Percentiles rank a stretch among this genome's conserved stretches.
Conservation (phyloP, 2,329 filamentous ascomycete genomes). For the Neocatenulostroma microsporum region DNA sequence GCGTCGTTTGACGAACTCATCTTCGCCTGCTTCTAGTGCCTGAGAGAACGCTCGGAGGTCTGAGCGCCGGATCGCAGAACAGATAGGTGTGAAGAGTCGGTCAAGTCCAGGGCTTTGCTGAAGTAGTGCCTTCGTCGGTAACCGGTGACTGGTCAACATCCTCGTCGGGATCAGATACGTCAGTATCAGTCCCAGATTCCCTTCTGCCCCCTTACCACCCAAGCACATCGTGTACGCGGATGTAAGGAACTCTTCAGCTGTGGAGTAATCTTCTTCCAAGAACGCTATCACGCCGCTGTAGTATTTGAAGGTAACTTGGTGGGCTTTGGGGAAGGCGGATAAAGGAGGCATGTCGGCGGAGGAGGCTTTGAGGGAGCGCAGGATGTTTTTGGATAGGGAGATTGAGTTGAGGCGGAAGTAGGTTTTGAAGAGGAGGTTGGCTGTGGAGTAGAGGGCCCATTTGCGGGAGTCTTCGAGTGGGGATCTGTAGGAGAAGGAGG, state of each 20-base stretch:
- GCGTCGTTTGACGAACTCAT: slow-evolving; percentile 85
- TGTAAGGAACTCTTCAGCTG: slow-evolving; percentile 74
- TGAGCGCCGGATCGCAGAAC: slow-evolving; percentile 69
- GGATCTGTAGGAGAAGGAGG: slow-evolving; percentile 47
- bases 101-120: slow-evolving; percentile 68
- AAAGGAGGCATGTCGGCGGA: slow-evolving; percentile 66
- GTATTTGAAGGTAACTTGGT: slow-evolving; percentile 93
- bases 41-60: slow-evolving; percentile 77
- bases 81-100: slow-evolving; percentile 68
- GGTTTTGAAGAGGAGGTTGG: slow-evolving; percentile 94
- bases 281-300: slow-evolving; percentile 92
- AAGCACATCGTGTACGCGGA: slow-evolving; percentile 77
- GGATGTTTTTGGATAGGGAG: slow-evolving; percentile 79
- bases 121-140: slow-evolving; percentile 67
- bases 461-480: slow-evolving; percentile 84
- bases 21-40: slow-evolving; percentile 71
- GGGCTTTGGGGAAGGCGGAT: slow-evolving; percentile 73
- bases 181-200: slow-evolving; percentile 85
- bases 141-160: slow-evolving; percentile 74
- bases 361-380: slow-evolving; percentile 71
- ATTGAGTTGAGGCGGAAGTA: slow-evolving; percentile 87
- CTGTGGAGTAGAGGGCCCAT: slow-evolving; percentile 94
- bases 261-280: slow-evolving; percentile 80
- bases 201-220: slow-evolving; percentile 49
- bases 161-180: slow-evolving; percentile 93